Evolutionary conservation across 1,284 basidiomycete species (phyloP).

Genomic region (Tilletia horrida): DNA sequence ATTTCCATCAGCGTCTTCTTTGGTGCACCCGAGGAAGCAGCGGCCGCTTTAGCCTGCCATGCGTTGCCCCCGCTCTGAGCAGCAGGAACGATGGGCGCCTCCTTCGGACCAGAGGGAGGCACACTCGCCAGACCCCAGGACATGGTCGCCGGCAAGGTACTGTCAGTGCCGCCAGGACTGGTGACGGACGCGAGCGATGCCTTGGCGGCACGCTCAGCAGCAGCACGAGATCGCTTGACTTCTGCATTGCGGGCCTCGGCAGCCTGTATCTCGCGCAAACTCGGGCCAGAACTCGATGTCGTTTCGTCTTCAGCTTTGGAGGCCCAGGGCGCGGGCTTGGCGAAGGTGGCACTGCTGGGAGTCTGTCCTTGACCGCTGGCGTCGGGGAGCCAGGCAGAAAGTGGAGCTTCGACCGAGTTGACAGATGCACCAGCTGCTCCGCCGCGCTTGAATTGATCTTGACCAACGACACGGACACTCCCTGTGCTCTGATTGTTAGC

Average conservation of each 20-base stretch:
- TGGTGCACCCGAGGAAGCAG: constrained; percentile 43
- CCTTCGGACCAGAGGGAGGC: constrained; percentile 60
- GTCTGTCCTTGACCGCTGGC: constrained; percentile 20
- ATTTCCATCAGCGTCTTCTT: constrained; percentile 99
- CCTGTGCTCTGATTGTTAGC: not conserved
- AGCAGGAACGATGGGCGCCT: not conserved
- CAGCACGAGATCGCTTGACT: constrained; percentile 56
- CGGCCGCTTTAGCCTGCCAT: not conserved
- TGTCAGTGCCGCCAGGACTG: constrained; percentile 28
- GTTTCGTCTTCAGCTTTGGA: constrained; percentile 32
- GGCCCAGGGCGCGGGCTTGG: constrained; percentile 51
- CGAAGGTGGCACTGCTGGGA: constrained; percentile 24
- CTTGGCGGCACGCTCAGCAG: constrained; percentile 58
- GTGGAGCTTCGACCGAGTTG: constrained; percentile 20
- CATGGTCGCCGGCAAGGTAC: constrained; percentile 45
- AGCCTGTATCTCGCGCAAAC: constrained; percentile 91
- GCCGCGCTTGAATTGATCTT: constrained; percentile 15
- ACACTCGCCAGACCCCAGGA: constrained; percentile 58
- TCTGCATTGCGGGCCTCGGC: constrained; percentile 79
- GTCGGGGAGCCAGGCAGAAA: constrained; percentile 36
- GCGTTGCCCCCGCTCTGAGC: not conserved
- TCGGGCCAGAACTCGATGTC: constrained; percentile 50
- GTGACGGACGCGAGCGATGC: constrained; percentile 37
- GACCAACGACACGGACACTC: constrained; percentile 1
- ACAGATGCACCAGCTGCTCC: not conserved